These are phyloP conservation scores for Fraxinus xanthoxyloides DNA, from an alignment of 305 asterid species.

Conservation along the genomic window DNA sequence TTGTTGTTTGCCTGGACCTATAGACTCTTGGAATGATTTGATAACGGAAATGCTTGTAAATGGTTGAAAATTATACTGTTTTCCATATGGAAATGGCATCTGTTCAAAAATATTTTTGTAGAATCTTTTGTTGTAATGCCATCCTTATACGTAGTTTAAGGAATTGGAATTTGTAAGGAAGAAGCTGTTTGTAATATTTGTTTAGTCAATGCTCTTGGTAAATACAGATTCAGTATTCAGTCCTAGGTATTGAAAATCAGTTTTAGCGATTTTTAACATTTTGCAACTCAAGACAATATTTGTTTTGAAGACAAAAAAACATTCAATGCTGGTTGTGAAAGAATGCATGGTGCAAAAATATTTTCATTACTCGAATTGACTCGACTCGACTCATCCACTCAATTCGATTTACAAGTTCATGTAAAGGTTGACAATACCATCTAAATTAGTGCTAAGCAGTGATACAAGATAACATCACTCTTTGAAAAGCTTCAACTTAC, in stretches of 20 bases:
- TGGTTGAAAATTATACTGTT: constrained; percentile 1
- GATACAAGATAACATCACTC: too few relatives aligned
- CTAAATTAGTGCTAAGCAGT: too few relatives aligned
- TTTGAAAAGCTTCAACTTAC: too few relatives aligned
- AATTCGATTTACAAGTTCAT: too few relatives aligned
- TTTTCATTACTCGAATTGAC: too few relatives aligned
- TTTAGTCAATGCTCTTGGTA: background rate
- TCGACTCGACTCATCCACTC: too few relatives aligned
- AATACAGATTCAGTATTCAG: background rate
- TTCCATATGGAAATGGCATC: background rate
- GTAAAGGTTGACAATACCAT: too few relatives aligned
- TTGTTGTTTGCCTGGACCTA: constrained; percentile 94
- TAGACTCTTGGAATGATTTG: constrained; percentile 85
- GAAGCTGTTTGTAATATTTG: background rate
- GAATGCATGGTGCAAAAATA: too few relatives aligned
- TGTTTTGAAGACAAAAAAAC: background rate
- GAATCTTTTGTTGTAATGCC: background rate
- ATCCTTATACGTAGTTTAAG: background rate
- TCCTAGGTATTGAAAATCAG: background rate
- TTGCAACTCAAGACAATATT: too few relatives aligned
- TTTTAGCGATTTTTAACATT: too few relatives aligned
- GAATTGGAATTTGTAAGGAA: background rate
- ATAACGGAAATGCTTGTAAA: constrained; percentile 52
- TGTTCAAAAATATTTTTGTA: background rate
- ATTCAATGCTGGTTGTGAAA: too few relatives aligned